These are phyloP conservation scores for Tubosaeta sp. DNA, from an alignment of 768 basidiomycete species.

Conservation along the genomic window DNA sequence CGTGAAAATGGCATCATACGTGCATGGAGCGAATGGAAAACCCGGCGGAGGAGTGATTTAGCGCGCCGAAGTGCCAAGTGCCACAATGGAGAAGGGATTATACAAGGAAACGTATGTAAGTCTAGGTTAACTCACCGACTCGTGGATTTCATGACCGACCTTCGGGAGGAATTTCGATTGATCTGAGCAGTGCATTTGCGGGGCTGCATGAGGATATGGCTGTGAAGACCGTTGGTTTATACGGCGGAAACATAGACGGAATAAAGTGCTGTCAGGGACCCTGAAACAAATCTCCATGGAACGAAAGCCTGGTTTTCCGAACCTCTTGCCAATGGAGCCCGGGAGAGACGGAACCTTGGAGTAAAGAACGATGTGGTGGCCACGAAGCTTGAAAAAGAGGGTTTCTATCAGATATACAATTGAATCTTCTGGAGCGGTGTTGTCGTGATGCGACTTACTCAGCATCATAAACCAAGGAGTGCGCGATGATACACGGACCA, in stretches of 20 bases:
- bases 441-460: neutral
- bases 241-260: neutral
- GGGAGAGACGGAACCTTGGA: neutral
- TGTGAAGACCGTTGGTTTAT: neutral
- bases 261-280: neutral
- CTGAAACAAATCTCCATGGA: neutral
- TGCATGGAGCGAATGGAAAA: too few relatives aligned
- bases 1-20: too few relatives aligned
- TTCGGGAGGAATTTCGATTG: neutral
- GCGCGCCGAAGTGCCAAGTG: too few relatives aligned
- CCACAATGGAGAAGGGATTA: too few relatives aligned
- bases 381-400: neutral
- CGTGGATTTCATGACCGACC: constrained; percentile 10
- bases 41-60: too few relatives aligned
- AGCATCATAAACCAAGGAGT: neutral
- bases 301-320: neutral
- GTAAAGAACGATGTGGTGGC: neutral
- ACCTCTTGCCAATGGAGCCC: neutral
- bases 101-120: too few relatives aligned
- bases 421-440: too few relatives aligned
- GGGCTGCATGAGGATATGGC: neutral
- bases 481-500: neutral
- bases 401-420: neutral
- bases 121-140: too few relatives aligned
- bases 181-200: neutral